Base-by-base conservation (phyloP, 2,329 filamentous ascomycete species). In the Sporothrix globosa region DNA sequence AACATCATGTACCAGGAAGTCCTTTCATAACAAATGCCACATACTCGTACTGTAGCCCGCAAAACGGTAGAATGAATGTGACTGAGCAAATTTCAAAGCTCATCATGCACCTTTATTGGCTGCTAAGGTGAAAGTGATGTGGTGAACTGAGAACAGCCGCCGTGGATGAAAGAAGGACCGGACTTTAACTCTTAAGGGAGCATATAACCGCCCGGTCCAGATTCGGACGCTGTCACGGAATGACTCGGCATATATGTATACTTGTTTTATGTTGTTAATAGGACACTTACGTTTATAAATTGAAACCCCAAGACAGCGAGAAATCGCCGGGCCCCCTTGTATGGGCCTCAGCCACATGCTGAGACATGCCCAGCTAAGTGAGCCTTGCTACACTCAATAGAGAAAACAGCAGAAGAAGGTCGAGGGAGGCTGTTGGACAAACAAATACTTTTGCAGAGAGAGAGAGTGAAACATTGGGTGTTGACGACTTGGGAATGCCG, bases 361-460 rank as follows among this genome's bases (percentile, higher is more conserved):
- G 65, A 56, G 65, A 67, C 48, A 54, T 24, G 34, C 65, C 21
- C 17, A 53, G 63, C 44, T 52, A 21, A 34, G 48, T 48, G 63
- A 50, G 44, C 58, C 58, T n/a, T 24, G 34, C 61, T 50, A 39
- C 19, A 48, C 24, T 11, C 41, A 30, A 4, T 61, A 34, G 19
- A 19, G 11, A 4, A 56, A 56, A 34, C 6, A 56, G 9, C 34
- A 56, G 27, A 27, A 34, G 7, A 19, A 34, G 14, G 34, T 34
- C 7, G 27, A 34, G 27, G 17, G 13, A 7, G 5, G 19, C 17
- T 19, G 1, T 3, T 34, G 27, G 24, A 56, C 27, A 30, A 3
- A 30, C 27, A 30, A 2, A 30, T 30, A 30, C 27, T 30, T 30
- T 34, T 34, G 34, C 6, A 34, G 34, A 34, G 5, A 34, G 34